These are phyloP conservation scores for Russula vinacea DNA, from an alignment of 768 basidiomycete genomes.

Conservation along the genomic window DNA sequence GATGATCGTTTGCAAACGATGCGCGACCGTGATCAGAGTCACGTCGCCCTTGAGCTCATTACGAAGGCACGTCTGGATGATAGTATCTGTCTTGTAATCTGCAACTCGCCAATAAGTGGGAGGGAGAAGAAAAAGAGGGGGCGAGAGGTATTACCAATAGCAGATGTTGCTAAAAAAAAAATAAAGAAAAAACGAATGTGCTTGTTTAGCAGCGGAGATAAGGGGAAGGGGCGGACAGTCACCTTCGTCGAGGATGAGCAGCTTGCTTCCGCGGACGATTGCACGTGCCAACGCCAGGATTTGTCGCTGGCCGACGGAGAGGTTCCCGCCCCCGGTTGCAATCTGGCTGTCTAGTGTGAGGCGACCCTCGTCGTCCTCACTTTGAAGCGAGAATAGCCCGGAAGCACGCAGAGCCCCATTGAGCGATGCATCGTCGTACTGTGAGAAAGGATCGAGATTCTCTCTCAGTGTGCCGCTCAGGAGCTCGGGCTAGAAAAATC, in stretches of 20 bases:
- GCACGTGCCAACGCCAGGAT: conserved; percentile 59
- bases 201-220: neutral
- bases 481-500: conserved; percentile 42
- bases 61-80: conserved; percentile 56
- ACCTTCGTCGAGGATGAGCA: conserved; percentile 59
- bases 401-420: conserved; percentile 49
- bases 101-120: neutral
- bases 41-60: conserved; percentile 42
- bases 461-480: conserved; percentile 54
- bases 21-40: conserved; percentile 58
- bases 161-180: conserved; percentile 41
- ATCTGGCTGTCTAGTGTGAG: conserved; percentile 48
- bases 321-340: conserved; percentile 44
- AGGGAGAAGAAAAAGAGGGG: too few relatives aligned
- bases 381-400: conserved; percentile 45
- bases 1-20: conserved; percentile 57
- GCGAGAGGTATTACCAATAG: conserved; percentile 38
- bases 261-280: conserved; percentile 53
- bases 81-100: conserved; percentile 56
- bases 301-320: conserved; percentile 61
- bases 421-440: conserved; percentile 52
- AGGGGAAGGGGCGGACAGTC: conserved; percentile 2
- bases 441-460: conserved; percentile 59
- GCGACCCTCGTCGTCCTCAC: conserved; percentile 38
- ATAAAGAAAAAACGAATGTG: too few relatives aligned